Conservation (phyloP, 805 yeast species). For the Candida krabiensis region DNA sequence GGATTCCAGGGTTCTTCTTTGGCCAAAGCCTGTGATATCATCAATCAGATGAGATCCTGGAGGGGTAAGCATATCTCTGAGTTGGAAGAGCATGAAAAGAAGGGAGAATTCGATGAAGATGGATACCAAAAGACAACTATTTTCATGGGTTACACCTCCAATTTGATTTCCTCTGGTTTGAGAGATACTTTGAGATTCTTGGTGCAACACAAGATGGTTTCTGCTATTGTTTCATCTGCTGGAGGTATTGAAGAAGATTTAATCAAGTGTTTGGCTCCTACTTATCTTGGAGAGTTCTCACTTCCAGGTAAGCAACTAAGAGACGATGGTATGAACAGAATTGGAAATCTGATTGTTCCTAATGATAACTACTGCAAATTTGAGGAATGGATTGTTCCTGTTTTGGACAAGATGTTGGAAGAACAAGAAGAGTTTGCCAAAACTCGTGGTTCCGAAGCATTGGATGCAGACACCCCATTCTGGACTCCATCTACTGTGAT, state of each 20-base stretch:
- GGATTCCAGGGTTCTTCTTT: conserved; percentile 95
- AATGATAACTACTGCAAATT: conserved; percentile 96
- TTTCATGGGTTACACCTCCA: conserved; percentile 95
- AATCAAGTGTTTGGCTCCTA: conserved; percentile 94
- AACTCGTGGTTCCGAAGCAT: conserved; percentile 50
- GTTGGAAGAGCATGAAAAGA: conserved; percentile 65
- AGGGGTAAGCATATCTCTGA: conserved; percentile 76
- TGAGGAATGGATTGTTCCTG: conserved; percentile 98
- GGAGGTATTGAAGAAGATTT: conserved; percentile 99
- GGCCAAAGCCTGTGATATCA: conserved; percentile 87
- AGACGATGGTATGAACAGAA: conserved; percentile 96
- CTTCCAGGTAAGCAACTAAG: conserved; percentile 80
- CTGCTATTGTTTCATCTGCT: conserved; percentile 94
- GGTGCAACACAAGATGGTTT: conserved; percentile 92
- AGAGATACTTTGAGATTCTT: conserved; percentile 87
- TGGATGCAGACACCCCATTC: conserved; percentile 68
- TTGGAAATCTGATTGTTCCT: conserved; percentile 95
- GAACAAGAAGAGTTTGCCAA: conserved; percentile 77
- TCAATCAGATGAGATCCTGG: conserved; percentile 91
- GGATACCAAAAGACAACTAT: conserved; percentile 86
- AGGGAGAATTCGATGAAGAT: conserved; percentile 74
- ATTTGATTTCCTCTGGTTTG: conserved; percentile 90
- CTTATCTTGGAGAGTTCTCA: conserved; percentile 88
- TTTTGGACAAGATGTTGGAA: conserved; percentile 79
- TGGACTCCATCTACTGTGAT: conserved; percentile 96